Conservation (phyloP, 1,284 basidiomycete species). For the Sphagnurus paluster region DNA sequence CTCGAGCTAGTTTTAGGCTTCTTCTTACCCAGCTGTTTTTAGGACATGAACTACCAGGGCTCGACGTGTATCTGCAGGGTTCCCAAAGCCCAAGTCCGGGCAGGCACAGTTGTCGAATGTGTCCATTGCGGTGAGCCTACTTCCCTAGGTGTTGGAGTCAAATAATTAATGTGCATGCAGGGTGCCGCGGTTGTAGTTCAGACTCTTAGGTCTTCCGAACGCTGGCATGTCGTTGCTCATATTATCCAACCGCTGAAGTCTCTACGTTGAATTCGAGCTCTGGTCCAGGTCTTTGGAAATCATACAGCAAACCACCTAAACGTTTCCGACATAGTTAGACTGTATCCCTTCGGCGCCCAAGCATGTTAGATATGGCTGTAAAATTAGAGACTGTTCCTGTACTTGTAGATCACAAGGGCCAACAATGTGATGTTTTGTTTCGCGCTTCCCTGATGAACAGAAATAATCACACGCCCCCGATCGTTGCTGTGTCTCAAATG, state of each 20-base stretch:
- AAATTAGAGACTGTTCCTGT: constrained; percentile 4
- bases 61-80: constrained; percentile 99
- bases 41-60: constrained; percentile 99
- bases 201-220: constrained; percentile 46
- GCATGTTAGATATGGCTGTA: constrained; percentile 1
- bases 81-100: constrained; percentile 89
- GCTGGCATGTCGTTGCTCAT: not conserved
- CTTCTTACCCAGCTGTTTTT: constrained; percentile 16
- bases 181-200: constrained; percentile 83
- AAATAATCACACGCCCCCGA: too few relatives aligned
- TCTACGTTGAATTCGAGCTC: too few relatives aligned
- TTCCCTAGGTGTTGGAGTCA: constrained; percentile 3
- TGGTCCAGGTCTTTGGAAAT: too few relatives aligned
- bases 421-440: too few relatives aligned
- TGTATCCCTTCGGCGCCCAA: not conserved
- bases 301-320: too few relatives aligned
- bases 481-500: constrained; percentile 9
- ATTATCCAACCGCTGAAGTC: not conserved
- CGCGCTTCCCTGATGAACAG: too few relatives aligned
- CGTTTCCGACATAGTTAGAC: too few relatives aligned
- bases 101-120: constrained; percentile 95
- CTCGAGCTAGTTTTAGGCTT: constrained; percentile 13
- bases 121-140: constrained; percentile 86
- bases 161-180: constrained; percentile 35
- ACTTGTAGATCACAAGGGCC: too few relatives aligned